Conservation (phyloP, 345 rosid genomes). For the Hibiscus syriacus region DNA sequence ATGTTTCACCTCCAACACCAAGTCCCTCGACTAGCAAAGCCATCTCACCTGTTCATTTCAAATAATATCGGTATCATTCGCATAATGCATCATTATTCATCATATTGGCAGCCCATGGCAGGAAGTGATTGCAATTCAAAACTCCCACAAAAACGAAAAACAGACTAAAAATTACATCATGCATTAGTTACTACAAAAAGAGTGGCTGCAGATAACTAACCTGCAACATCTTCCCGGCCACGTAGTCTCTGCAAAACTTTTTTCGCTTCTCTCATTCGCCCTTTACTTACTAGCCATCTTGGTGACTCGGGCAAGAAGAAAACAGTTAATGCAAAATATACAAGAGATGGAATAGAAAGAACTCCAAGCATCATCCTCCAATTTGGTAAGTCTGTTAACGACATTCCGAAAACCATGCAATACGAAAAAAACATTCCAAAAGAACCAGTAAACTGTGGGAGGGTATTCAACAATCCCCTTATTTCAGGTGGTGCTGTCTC, state of each 20-base stretch:
- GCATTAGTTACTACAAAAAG: neutral
- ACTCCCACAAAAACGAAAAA: too few relatives aligned
- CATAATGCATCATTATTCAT: neutral
- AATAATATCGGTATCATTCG: slow-evolving; percentile 14
- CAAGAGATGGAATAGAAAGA: slow-evolving; percentile 69
- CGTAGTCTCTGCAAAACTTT: slow-evolving; percentile 70
- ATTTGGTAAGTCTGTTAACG: slow-evolving; percentile 56
- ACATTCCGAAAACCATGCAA: slow-evolving; percentile 92
- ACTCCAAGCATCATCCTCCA: slow-evolving; percentile 99
- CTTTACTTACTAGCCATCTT: slow-evolving; percentile 96
- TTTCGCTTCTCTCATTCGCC: slow-evolving; percentile 88
- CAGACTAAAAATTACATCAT: too few relatives aligned
- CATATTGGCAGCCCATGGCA: neutral
- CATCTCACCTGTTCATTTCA: slow-evolving; percentile 79
- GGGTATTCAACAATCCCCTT: slow-evolving; percentile 77
- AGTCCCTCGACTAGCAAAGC: slow-evolving; percentile 95
- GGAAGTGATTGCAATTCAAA: neutral
- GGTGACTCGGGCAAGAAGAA: slow-evolving; percentile 95
- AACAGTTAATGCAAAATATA: slow-evolving; percentile 49
- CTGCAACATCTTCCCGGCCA: slow-evolving; percentile 82
- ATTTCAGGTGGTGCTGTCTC: slow-evolving; percentile 96
- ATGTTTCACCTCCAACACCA: slow-evolving; percentile 72
- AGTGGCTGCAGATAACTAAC: slow-evolving; percentile 34
- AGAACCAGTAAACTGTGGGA: slow-evolving; percentile 91
- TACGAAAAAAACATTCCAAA: slow-evolving; percentile 88